Evolutionary conservation across 2,329 filamentous ascomycete genomes (phyloP).

Genomic region (Dactylellina leptospora): DNA sequence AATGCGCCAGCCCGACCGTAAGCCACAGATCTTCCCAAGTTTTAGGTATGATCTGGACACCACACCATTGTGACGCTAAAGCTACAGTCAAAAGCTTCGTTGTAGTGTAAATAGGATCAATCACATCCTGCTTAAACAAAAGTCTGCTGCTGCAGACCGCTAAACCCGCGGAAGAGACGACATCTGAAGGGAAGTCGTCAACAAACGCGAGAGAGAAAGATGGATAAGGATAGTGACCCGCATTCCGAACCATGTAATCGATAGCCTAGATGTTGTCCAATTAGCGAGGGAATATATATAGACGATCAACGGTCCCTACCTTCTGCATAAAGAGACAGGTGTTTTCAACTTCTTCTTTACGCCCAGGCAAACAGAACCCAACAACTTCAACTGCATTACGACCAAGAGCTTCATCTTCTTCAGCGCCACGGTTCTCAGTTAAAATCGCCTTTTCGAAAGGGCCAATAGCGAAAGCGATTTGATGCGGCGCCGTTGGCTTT

Average conservation of each 20-base stretch:
- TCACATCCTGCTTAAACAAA: slow-evolving; percentile 82
- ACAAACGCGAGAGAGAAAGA: slow-evolving; percentile 95
- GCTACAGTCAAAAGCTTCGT: slow-evolving; percentile 83
- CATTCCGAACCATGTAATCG: slow-evolving; percentile 89
- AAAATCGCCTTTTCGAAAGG: slow-evolving; percentile 95
- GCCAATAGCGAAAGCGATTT: slow-evolving; percentile 91
- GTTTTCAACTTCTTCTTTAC: slow-evolving; percentile 82
- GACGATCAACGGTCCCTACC: no score
- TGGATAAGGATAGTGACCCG: slow-evolving; percentile 88
- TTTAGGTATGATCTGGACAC: slow-evolving; percentile 88
- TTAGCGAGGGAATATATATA: no score
- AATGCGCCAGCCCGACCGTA: slow-evolving; percentile 87
- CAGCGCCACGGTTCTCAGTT: slow-evolving; percentile 85
- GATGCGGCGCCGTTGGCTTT: slow-evolving; percentile 80
- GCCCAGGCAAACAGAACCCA: slow-evolving; percentile 87
- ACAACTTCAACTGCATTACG: slow-evolving; percentile 87
- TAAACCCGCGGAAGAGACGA: slow-evolving; percentile 79
- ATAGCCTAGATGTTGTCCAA: no score
- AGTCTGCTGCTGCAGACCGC: slow-evolving; percentile 87
- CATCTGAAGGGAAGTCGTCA: slow-evolving; percentile 82
- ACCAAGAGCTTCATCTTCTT: slow-evolving; percentile 89
- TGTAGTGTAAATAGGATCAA: slow-evolving; percentile 83
- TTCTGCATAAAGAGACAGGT: slow-evolving; percentile 84
- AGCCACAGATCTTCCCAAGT: slow-evolving; percentile 85
- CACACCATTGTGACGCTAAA: slow-evolving; percentile 90